phyloP scores from a whole-genome alignment of 2,329 filamentous ascomycete genomes.

The Penicillium glabrum region DNA sequence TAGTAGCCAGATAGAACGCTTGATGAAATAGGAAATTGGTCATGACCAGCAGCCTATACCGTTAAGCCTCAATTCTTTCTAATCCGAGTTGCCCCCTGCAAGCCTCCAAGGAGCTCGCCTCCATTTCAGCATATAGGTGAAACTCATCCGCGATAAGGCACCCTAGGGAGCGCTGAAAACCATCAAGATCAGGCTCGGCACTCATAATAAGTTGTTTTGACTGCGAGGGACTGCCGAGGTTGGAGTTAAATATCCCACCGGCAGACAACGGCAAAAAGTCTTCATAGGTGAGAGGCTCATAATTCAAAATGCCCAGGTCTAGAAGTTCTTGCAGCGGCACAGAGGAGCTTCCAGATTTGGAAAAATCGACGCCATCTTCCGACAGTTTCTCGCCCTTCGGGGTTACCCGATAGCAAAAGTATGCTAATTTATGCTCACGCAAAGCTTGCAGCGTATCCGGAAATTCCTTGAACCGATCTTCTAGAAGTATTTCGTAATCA shows the following conservation, averaged over 20 bases:
- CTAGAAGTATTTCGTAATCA: conserved; percentile 22
- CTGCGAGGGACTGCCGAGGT: conserved; percentile 29
- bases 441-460: conserved; percentile 47
- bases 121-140: conserved; percentile 26
- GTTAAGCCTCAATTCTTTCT: conserved; percentile 1
- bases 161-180: conserved; percentile 26
- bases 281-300: conserved; percentile 53
- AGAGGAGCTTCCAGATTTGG: not conserved
- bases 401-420: conserved; percentile 37
- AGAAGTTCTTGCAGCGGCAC: conserved; percentile 34
- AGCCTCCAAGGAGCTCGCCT: conserved; percentile 22
- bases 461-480: conserved; percentile 35
- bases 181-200: conserved; percentile 27
- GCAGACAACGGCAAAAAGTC: conserved; percentile 57
- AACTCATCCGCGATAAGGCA: conserved; percentile 26
- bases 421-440: conserved; percentile 38
- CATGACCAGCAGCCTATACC: not conserved
- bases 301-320: conserved; percentile 31
- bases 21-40: not conserved
- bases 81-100: conserved; percentile 19
- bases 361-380: not conserved
- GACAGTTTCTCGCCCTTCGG: conserved; percentile 1
- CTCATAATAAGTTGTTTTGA: conserved; percentile 25
- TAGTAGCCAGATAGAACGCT: not conserved
- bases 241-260: conserved; percentile 54